A percentile compares a stretch with the other conserved stretches of the same genome.
Conservation (phyloP, 768 basidiomycete genomes). For the Lentinula sp. region DNA sequence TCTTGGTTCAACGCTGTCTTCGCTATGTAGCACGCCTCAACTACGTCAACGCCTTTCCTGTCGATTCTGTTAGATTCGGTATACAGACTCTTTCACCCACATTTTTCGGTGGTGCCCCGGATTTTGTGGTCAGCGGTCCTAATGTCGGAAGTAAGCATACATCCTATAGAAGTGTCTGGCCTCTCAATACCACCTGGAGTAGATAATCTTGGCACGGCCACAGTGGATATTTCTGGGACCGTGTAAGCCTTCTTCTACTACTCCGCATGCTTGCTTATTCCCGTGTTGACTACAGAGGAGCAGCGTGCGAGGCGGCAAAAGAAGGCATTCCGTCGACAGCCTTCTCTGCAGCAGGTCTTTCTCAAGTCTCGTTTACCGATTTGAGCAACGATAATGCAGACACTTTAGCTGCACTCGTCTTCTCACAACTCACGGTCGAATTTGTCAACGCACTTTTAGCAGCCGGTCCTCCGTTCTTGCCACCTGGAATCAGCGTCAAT, state of each 20-base stretch:
- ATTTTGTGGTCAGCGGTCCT: slow-evolving; percentile 40
- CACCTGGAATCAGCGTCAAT: slow-evolving; percentile 34
- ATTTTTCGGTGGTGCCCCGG: slow-evolving; percentile 32
- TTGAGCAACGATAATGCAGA: slow-evolving; percentile 27
- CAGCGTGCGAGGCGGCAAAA: slow-evolving; percentile 40
- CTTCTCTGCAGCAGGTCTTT: slow-evolving; percentile 33
- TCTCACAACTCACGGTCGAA: slow-evolving; percentile 34
- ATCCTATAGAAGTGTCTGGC: not conserved
- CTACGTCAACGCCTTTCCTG: slow-evolving; percentile 32
- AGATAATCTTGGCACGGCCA: slow-evolving; percentile 9
- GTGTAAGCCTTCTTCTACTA: slow-evolving; percentile 9
- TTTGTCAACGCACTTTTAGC: slow-evolving; percentile 29
- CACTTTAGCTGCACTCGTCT: slow-evolving; percentile 33
- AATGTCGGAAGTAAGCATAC: slow-evolving; percentile 34
- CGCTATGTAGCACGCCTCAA: slow-evolving; percentile 22
- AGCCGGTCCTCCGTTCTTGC: slow-evolving; percentile 29
- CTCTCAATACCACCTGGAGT: not conserved
- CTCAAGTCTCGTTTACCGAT: slow-evolving; percentile 44
- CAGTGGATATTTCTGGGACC: slow-evolving; percentile 32
- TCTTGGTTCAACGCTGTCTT: not conserved
- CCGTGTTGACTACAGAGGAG: slow-evolving; percentile 28
- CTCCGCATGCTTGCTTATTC: not conserved
- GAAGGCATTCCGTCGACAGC: slow-evolving; percentile 47
- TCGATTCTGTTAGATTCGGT: slow-evolving; percentile 30
- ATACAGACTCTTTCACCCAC: slow-evolving; percentile 39